These are phyloP conservation scores for Sporothrix mexicana DNA, from an alignment of 2,329 filamentous ascomycete genomes.

Conservation along the genomic window DNA sequence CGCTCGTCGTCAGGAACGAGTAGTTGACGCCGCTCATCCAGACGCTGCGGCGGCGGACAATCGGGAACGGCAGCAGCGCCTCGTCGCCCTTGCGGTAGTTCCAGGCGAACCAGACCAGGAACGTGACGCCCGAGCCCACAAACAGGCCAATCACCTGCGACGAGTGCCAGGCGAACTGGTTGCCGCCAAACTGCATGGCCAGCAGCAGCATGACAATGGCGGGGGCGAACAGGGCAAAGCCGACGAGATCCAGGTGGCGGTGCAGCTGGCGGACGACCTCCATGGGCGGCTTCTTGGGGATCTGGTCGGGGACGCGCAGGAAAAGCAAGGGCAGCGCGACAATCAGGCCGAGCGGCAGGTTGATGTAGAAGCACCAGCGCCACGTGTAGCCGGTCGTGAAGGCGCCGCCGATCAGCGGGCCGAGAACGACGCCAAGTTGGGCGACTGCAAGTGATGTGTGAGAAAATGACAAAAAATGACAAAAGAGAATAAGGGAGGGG, in stretches of 20 bases:
- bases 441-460: conserved; percentile 37
- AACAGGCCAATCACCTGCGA: conserved; percentile 52
- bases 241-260: conserved; percentile 49
- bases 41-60: conserved; percentile 39
- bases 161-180: conserved; percentile 49
- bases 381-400: conserved; percentile 50
- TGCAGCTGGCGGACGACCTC: conserved; percentile 40
- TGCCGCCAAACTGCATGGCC: conserved; percentile 53
- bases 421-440: conserved; percentile 54
- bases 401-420: conserved; percentile 55
- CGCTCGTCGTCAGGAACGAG: conserved; percentile 37
- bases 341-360: conserved; percentile 52
- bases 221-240: conserved; percentile 53
- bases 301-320: conserved; percentile 48
- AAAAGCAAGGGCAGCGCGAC: conserved; percentile 45
- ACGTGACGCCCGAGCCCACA: conserved; percentile 44
- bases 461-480: not conserved
- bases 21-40: conserved; percentile 40
- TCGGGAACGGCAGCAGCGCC: conserved; percentile 41
- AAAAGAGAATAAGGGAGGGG: too few species aligned
- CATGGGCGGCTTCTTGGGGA: conserved; percentile 42
- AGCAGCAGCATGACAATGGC: conserved; percentile 52
- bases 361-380: conserved; percentile 59
- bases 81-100: conserved; percentile 45
- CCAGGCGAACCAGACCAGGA: conserved; percentile 53